phyloP scores from a whole-genome alignment of 2,329 filamentous ascomycete species.

The Colletotrichum karsti region DNA sequence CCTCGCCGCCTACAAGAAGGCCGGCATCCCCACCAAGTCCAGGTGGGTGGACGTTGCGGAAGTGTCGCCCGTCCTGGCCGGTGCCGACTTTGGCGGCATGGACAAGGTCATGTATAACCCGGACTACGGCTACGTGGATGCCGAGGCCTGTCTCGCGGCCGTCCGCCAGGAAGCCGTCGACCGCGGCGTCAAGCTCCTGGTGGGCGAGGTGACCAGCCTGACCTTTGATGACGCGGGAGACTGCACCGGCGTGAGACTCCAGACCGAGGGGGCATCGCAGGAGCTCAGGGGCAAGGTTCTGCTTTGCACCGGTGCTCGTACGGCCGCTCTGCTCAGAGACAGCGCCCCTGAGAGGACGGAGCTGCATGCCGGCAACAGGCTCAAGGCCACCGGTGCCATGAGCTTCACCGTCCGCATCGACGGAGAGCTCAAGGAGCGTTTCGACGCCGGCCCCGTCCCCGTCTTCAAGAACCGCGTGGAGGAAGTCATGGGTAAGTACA shows the following conservation, averaged over 20 bases:
- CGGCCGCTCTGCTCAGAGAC: constrained; percentile 60
- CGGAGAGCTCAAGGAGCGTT: constrained; percentile 54
- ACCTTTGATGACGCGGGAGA: constrained; percentile 53
- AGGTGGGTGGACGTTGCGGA: constrained; percentile 56
- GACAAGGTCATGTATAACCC: constrained; percentile 66
- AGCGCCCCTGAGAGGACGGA: constrained; percentile 56
- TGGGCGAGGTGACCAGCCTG: constrained; percentile 56
- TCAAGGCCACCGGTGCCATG: constrained; percentile 64
- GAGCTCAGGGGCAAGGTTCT: constrained; percentile 59
- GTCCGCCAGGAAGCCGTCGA: constrained; percentile 61
- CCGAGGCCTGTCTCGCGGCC: constrained; percentile 63
- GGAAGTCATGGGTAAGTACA: constrained; percentile 48
- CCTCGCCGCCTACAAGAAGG: constrained; percentile 44
- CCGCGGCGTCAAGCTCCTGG: constrained; percentile 63
- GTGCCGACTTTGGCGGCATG: constrained; percentile 63
- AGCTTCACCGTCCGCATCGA: constrained; percentile 49
- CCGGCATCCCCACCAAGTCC: constrained; percentile 49
- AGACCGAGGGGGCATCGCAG: constrained; percentile 49
- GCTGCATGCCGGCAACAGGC: constrained; percentile 60
- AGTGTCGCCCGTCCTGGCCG: constrained; percentile 64
- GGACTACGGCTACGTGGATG: constrained; percentile 66
- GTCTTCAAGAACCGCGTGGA: constrained; percentile 58
- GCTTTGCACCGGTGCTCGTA: constrained; percentile 65
- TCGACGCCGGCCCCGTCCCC: constrained; percentile 53
- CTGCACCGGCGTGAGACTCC: constrained; percentile 64